Evolutionary conservation across 805 yeast species (phyloP).

Genomic region (Scheffersomyces lignosus): DNA sequence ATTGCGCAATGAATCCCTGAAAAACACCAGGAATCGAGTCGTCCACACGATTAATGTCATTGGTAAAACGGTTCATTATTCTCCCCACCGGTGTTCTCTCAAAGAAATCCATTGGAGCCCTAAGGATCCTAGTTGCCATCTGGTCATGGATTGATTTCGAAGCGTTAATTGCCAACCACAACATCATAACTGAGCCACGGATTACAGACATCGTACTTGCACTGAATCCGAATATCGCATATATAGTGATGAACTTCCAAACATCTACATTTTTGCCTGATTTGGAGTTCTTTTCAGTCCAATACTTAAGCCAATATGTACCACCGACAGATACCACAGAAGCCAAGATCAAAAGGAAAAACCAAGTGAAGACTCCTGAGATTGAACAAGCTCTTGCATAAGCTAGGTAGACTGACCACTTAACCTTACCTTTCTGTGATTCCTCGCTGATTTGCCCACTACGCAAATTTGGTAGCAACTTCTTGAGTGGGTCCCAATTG

Average conservation of each 20-base stretch:
- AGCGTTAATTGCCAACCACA: conserved; percentile 22
- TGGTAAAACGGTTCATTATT: conserved; percentile 28
- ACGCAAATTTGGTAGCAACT: conserved; percentile 26
- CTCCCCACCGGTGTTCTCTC: conserved; percentile 32
- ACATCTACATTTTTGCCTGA: conserved; percentile 17
- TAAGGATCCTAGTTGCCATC: conserved; percentile 24
- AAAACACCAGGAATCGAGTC: conserved; percentile 20
- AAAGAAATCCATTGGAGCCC: conserved; percentile 30
- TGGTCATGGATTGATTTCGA: conserved; percentile 23
- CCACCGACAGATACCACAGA: conserved; percentile 14
- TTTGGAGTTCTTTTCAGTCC: conserved; percentile 23
- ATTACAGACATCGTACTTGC: conserved; percentile 14
- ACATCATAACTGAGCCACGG: conserved; percentile 18
- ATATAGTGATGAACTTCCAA: conserved; percentile 17
- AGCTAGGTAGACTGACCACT: conserved; percentile 22
- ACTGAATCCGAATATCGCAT: conserved; percentile 15
- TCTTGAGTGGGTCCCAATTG: conserved; percentile 37
- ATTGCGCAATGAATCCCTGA: conserved; percentile 14
- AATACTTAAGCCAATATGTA: conserved; percentile 23
- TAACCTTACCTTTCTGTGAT: conserved; percentile 20
- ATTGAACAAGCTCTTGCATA: conserved; percentile 34
- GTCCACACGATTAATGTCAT: conserved; percentile 25
- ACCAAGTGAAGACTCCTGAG: conserved; percentile 46
- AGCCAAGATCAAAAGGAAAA: conserved; percentile 23
- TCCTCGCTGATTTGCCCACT: conserved; percentile 38